These are phyloP conservation scores for Pyrus communis DNA, from an alignment of 306 rosid species.

Conservation along the genomic window DNA sequence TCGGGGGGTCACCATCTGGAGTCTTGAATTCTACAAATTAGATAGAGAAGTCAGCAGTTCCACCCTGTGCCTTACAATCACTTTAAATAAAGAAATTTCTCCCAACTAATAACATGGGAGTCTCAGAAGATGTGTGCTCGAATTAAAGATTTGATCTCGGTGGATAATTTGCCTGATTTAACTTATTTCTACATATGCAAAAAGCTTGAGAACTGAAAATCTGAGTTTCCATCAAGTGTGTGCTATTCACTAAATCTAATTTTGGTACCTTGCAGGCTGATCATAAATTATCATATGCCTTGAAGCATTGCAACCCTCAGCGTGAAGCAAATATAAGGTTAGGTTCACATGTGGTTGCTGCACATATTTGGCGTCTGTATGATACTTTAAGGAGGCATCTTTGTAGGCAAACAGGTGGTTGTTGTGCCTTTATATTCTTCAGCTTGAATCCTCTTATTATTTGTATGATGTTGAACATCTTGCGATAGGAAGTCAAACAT, in stretches of 20 bases:
- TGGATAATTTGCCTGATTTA: slow-evolving; percentile 5
- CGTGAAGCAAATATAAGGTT: slow-evolving; percentile 93
- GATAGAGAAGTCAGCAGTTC: background rate
- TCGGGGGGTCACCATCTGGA: background rate
- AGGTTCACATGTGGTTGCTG: slow-evolving; percentile 48
- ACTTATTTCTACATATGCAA: background rate
- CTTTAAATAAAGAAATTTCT: background rate
- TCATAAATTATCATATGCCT: slow-evolving; percentile 81
- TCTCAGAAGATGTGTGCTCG: background rate
- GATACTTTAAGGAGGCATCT: slow-evolving; percentile 7
- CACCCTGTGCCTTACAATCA: background rate
- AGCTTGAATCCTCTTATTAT: background rate
- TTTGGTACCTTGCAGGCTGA: slow-evolving; percentile 70
- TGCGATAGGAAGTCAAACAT: background rate
- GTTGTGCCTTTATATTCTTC: background rate
- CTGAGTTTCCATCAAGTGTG: background rate
- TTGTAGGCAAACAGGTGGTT: too few species aligned
- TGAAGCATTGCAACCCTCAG: slow-evolving; percentile 72
- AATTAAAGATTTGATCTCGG: background rate
- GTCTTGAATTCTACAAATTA: background rate
- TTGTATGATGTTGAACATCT: background rate
- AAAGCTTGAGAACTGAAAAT: background rate
- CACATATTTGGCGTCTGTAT: slow-evolving; percentile 25
- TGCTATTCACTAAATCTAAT: slow-evolving; percentile 13
- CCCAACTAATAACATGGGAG: background rate